Evolutionary conservation across 1,284 basidiomycete genomes (phyloP), one percentile per base, ranked within the genome.

Genomic region (Anthracocystis setariae): DNA sequence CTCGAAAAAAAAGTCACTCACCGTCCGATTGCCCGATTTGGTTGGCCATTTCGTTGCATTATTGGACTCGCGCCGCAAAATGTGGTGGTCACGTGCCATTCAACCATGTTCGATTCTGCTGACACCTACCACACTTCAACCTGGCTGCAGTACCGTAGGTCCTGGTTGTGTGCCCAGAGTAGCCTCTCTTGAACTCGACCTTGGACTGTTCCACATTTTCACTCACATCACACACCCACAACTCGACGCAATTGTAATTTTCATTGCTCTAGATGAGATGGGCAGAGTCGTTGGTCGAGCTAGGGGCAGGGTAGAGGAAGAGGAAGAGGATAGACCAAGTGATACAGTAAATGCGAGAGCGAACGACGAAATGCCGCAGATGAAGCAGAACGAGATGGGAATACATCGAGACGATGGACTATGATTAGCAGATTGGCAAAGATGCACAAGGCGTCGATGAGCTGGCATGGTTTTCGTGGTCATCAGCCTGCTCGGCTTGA

Each of bases 51-150:
- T 15, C 2, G 33, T 45, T 10, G 20, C 23, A 46, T 43, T 32
- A 46, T 20, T n/a, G n/a, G n/a, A 20, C 15, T 57, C 61, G 61
- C 61, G 61, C 48, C 61, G 42, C 50, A 10, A 7, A 18, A 44
- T 20, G 29, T 33, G 18, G 38, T 17, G 24, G 61, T 64, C 61
- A 64, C 61, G 61, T 64, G 61, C 61, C 44, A 39, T 13, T 13
- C 17, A 12, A n/a, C n/a, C n/a, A n/a, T n/a, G n/a, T n/a, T n/a
- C n/a, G n/a, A n/a, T n/a, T n/a, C n/a, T n/a, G n/a, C n/a, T n/a
- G n/a, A n/a, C n/a, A n/a, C n/a, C n/a, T n/a, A n/a, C n/a, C n/a
- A n/a, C n/a, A n/a, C n/a, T n/a, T n/a, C n/a, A n/a, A n/a, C n/a
- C n/a, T n/a, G n/a, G n/a, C n/a, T n/a, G n/a, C n/a, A n/a, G n/a